phyloP scores from a whole-genome alignment of 768 basidiomycete species.

The Calocybe gangraenosa region DNA sequence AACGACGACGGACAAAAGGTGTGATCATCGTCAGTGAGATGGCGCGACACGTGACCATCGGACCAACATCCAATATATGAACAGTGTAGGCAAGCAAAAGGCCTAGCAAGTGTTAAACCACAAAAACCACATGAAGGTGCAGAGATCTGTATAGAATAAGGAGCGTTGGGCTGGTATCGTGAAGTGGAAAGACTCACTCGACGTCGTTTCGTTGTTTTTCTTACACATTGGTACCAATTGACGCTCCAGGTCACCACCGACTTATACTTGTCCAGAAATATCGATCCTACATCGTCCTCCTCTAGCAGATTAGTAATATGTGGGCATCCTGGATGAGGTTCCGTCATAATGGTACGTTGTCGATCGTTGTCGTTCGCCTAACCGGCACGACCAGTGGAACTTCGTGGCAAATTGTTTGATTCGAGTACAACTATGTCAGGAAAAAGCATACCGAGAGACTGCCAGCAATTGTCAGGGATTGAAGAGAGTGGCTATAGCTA shows the following conservation, averaged over 20 bases:
- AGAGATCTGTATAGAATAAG: slow-evolving; percentile 34
- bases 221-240: slow-evolving; percentile 38
- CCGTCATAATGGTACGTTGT: slow-evolving; percentile 3
- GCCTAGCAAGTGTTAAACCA: slow-evolving; percentile 48
- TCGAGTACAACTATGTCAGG: too few species aligned
- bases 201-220: slow-evolving; percentile 54
- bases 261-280: slow-evolving; percentile 40
- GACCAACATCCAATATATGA: slow-evolving; percentile 68
- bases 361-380: too few species aligned
- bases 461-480: too few species aligned
- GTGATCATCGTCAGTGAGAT: slow-evolving; percentile 57
- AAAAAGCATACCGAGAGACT: too few species aligned
- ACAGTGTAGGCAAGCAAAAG: slow-evolving; percentile 74
- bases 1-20: slow-evolving; percentile 52
- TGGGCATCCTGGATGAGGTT: slow-evolving; percentile 22
- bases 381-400: too few species aligned
- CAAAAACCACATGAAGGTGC: slow-evolving; percentile 66
- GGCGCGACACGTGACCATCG: slow-evolving; percentile 49
- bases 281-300: slow-evolving; percentile 21
- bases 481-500: too few species aligned
- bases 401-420: too few species aligned
- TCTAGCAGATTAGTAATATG: slow-evolving; percentile 38
- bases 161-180: not conserved
- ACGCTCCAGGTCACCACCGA: slow-evolving; percentile 54
- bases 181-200: slow-evolving; percentile 41